Evolutionary conservation across 2,329 filamentous ascomycete species (phyloP), one percentile per base, ranked within the genome.

Genomic region (Epichloe baconii): DNA sequence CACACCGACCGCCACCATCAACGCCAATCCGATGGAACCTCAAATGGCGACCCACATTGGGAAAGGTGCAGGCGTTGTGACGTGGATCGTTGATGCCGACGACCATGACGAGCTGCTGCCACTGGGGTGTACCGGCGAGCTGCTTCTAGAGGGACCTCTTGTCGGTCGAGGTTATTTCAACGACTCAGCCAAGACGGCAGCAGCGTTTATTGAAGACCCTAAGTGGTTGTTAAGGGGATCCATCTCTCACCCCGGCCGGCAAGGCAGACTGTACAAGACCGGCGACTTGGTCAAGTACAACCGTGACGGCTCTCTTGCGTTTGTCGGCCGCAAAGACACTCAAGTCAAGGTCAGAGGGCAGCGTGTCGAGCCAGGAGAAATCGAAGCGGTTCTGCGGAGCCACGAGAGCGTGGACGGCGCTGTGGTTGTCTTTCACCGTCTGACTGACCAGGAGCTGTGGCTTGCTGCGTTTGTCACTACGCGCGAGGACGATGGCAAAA

Each of bases 141-240:
- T 70, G 14, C 54, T 66, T 3, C 52, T 74, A 19, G 68, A 68
- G 52, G 70, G 71, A 0, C 75, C 74, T 1, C 66, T 71, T 2
- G 67, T 79, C 10, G 74, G 70, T 14, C 63, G 68, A 43, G 73
- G 75, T 34, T 80, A 79, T 53, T 60, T 77, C 14, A 71, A 74
- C 48, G 59, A 66, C 23, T 23, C 60, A 0, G 49, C 45, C 4
- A 56, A 55, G 46, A 68, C 72, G 64, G 53, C 64, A 49, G 17
- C 52, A 0, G 56, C 57, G 0, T 67, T 66, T 35, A 59, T 66
- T 36, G 23, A 59, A 17, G 47, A 53, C 36, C 59, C 58, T 1
- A n/a, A 41, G 2, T 61, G 58, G 59, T 49, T 59, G 2, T 19
- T 52, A 2, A 12, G 17, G 15, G 54, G 54, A 3, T 1, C 26